phyloP scores from a whole-genome alignment of 371 early-diverging fungal species.

The Blyttiomyces sp. region DNA sequence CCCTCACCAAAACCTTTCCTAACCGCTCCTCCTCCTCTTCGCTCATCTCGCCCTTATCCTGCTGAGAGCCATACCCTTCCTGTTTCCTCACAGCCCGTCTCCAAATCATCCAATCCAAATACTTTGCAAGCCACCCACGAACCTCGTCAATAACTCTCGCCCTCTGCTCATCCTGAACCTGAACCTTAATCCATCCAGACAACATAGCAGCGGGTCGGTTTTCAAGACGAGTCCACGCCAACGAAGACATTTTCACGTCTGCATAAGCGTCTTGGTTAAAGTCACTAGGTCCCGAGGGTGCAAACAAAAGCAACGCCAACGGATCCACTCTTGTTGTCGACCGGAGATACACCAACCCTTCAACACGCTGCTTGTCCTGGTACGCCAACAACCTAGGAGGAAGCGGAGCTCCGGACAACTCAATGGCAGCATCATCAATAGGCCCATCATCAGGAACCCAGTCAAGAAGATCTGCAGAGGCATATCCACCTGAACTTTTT shows the following conservation, averaged over 20 bases:
- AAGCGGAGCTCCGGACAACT: constrained; percentile 12
- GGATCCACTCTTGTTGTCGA: constrained; percentile 33
- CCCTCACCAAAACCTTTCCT: constrained; percentile 17
- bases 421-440: constrained; percentile 15
- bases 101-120: constrained; percentile 36
- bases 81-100: constrained; percentile 2
- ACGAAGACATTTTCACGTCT: not conserved
- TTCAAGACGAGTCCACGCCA: constrained; percentile 7
- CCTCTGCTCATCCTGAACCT: constrained; percentile 18
- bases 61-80: not conserved
- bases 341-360: constrained; percentile 30
- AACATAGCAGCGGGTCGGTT: constrained; percentile 20
- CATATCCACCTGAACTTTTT: not conserved
- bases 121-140: constrained; percentile 23
- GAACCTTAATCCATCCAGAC: constrained; percentile 23
- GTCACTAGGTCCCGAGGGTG: constrained; percentile 4
- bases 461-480: constrained; percentile 5
- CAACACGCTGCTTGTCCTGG: constrained; percentile 43
- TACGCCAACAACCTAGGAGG: constrained; percentile 34
- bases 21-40: constrained; percentile 6
- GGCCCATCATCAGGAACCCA: constrained; percentile 4
- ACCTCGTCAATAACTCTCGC: constrained; percentile 24
- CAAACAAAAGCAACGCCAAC: constrained; percentile 28
- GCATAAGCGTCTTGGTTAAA: not conserved
- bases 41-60: not conserved